phyloP scores from a whole-genome alignment of 179 eudicot species.

The Spinacia oleracea region DNA sequence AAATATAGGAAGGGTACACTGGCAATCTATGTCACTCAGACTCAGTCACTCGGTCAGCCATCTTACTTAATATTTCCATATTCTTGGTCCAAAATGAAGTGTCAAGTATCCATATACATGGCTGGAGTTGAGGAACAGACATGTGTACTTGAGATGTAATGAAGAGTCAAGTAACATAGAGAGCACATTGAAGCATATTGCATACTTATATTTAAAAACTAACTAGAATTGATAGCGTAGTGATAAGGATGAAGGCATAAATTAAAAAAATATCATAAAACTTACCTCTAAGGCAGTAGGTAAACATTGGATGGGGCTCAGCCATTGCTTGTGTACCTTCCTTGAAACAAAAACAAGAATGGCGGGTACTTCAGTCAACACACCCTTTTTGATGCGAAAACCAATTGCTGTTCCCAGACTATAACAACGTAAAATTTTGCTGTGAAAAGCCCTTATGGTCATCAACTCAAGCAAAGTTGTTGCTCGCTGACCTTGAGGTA shows the following conservation, averaged over 20 bases:
- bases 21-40: background rate
- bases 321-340: conserved; percentile 98
- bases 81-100: too few species aligned
- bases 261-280: background rate
- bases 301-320: conserved; percentile 79
- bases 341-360: conserved; percentile 92
- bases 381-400: conserved; percentile 79
- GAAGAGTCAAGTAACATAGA: too few species aligned
- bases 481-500: conserved; percentile 90
- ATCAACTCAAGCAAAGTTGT: conserved; percentile 87
- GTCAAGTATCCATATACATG: too few species aligned
- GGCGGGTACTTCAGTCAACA: conserved; percentile 88
- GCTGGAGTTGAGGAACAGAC: background rate
- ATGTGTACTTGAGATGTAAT: background rate
- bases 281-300: conserved; percentile 89
- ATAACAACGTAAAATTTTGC: conserved; percentile 89
- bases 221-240: background rate
- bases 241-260: background rate
- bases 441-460: conserved; percentile 97
- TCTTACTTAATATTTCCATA: too few species aligned
- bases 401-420: conserved; percentile 99
- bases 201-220: background rate
- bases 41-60: background rate
- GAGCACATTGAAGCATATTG: background rate
- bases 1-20: background rate